Evolutionary conservation across 2,329 filamentous ascomycete genomes (phyloP), one percentile per base, ranked within the genome.

Genomic region (Penicillium sp.): DNA sequence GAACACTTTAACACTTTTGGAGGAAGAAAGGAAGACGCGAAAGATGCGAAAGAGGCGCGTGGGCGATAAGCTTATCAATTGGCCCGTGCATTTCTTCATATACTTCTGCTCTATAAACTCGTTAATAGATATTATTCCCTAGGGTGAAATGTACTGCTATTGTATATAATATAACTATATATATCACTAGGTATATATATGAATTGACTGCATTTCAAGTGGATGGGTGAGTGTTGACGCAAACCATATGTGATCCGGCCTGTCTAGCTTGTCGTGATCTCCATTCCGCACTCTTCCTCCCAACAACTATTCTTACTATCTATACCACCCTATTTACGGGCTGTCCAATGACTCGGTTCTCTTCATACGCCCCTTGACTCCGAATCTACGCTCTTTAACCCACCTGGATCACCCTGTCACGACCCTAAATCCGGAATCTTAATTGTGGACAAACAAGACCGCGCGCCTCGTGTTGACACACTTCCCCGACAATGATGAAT

Each of bases 41-140:
- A 65, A 62, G 55, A 60, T 49, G 53, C 34, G 34, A 36, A 34
- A 11, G 31, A 34, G 4, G 55, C 24, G 68, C 68, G 68, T 67
- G 69, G 66, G 49, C 64, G 61, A 61, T 65, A 65, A 59, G 47
- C 61, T 64, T 63, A 62, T 64, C 61, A 9, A 52, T 8, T 53
- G 45, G 52, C 40, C 57, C 49, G 53, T 57, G 54, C 47, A 13
- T 11, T 7, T 31, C 29, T 7, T 8, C 7, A 3, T 31, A 31
- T 11, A 8, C 10, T 31, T 31, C 29, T 31, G 10, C 29, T 31
- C 29, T 31, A 2, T 4, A 31, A 8, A 31, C 29, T 8, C 10
- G 7, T 31, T 4, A 7, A 31, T 31, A 31, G 18, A 18, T 2
- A 18, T 18, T 18, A 18, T 18, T 18, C 18, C 18, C 18, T 18